Conservation (phyloP, 2,329 filamentous ascomycete species). For the Penicillium sp. region DNA sequence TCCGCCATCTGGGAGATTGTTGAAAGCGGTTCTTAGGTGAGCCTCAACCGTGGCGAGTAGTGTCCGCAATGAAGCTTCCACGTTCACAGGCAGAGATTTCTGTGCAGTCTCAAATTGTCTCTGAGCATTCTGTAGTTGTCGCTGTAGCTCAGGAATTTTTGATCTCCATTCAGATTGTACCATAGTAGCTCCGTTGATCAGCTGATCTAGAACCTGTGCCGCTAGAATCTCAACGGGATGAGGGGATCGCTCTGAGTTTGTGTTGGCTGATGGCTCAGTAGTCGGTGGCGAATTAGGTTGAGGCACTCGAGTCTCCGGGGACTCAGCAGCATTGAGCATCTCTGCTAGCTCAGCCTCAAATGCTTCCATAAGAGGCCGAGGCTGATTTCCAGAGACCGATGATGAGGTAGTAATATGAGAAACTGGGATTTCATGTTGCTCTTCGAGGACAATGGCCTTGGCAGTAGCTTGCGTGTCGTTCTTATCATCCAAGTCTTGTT, state of each 20-base stretch:
- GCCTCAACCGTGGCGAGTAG: slow-evolving; percentile 38
- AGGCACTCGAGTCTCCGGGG: slow-evolving; percentile 9
- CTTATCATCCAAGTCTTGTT: neutral
- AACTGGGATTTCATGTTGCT: slow-evolving; percentile 12
- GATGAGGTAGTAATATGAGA: slow-evolving; percentile 1
- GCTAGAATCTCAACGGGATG: slow-evolving; percentile 33
- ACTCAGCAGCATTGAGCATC: slow-evolving; percentile 28
- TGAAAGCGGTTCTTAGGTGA: slow-evolving; percentile 39
- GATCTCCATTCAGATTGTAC: slow-evolving; percentile 38
- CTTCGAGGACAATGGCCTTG: neutral
- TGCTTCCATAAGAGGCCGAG: slow-evolving; percentile 37
- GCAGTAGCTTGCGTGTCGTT: neutral
- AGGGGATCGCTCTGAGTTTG: slow-evolving; percentile 14
- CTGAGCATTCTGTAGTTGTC: slow-evolving; percentile 36
- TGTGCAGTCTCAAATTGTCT: slow-evolving; percentile 35
- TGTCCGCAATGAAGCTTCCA: slow-evolving; percentile 36
- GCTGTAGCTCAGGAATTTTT: slow-evolving; percentile 40
- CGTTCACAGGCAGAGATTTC: slow-evolving; percentile 35
- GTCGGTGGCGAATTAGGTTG: slow-evolving; percentile 10
- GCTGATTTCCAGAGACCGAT: slow-evolving; percentile 19
- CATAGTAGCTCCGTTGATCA: slow-evolving; percentile 36
- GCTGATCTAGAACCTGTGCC: slow-evolving; percentile 31
- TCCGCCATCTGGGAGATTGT: slow-evolving; percentile 37
- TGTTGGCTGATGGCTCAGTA: slow-evolving; percentile 10
- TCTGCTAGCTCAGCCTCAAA: slow-evolving; percentile 42